phyloP scores from a whole-genome alignment of 1,139 yeast genomes.

The Hansenula lynferdii region DNA sequence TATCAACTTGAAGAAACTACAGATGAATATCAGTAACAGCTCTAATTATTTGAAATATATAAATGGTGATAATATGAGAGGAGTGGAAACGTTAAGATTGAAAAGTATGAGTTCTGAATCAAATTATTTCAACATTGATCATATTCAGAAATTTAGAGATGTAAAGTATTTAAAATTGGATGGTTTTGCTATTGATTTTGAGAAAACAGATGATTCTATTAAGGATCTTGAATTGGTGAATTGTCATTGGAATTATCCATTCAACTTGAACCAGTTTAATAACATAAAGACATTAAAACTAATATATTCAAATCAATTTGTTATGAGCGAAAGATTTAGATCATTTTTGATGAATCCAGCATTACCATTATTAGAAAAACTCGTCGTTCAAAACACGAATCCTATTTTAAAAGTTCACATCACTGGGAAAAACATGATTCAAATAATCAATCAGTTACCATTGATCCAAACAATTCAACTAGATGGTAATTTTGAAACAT shows the following conservation, averaged over 20 bases:
- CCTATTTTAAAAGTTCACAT: conserved; percentile 22
- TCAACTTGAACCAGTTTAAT: conserved; percentile 24
- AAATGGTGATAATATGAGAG: neutral
- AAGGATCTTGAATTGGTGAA: conserved; percentile 19
- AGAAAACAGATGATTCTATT: conserved; percentile 18
- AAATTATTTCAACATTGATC: conserved; percentile 25
- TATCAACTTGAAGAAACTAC: conserved; percentile 16
- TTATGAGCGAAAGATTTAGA: conserved; percentile 27
- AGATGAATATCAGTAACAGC: conserved; percentile 21
- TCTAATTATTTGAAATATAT: conserved; percentile 27
- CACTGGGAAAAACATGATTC: conserved; percentile 22
- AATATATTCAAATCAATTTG: conserved; percentile 24
- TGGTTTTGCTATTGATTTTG: conserved; percentile 26
- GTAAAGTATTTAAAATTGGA: conserved; percentile 18
- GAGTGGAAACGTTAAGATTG: conserved; percentile 16
- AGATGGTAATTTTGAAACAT: conserved; percentile 21
- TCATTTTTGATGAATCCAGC: conserved; percentile 24
- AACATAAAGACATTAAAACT: conserved; percentile 17
- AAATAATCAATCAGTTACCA: conserved; percentile 24
- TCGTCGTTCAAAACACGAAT: conserved; percentile 24
- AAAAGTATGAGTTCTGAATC: conserved; percentile 16
- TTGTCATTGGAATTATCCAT: conserved; percentile 30
- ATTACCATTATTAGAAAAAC: conserved; percentile 20
- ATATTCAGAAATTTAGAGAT: conserved; percentile 21
- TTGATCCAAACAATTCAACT: conserved; percentile 22